Percentiles rank a stretch among this genome's conserved stretches.
These are phyloP conservation scores for Mucor saturninus DNA, from an alignment of 371 early-diverging fungal genomes.

Conservation along the genomic window DNA sequence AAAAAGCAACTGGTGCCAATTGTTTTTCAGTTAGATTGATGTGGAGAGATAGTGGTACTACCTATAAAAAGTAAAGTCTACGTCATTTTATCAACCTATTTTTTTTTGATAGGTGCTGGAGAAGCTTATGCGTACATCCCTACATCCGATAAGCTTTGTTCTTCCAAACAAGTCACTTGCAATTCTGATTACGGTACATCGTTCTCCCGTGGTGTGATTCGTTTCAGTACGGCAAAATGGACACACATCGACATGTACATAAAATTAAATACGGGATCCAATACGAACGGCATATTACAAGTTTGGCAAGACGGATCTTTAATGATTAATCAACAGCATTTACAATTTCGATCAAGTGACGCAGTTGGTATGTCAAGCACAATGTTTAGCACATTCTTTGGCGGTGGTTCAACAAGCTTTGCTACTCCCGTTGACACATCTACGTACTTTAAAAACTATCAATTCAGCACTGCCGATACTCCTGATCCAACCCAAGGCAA, in stretches of 20 bases:
- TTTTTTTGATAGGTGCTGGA: constrained; percentile 20
- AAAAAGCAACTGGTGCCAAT: constrained; percentile 40
- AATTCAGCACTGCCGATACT: constrained; percentile 39
- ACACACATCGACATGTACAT: constrained; percentile 46
- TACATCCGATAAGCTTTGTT: constrained; percentile 38
- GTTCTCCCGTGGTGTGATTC: constrained; percentile 52
- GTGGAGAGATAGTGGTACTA: constrained; percentile 54
- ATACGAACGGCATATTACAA: constrained; percentile 39
- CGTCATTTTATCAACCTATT: not conserved
- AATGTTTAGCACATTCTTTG: constrained; percentile 59
- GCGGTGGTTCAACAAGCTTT: constrained; percentile 44
- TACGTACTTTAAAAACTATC: constrained; percentile 46
- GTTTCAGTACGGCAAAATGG: constrained; percentile 42
- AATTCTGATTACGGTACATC: constrained; percentile 53
- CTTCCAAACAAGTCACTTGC: constrained; percentile 37
- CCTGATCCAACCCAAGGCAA: constrained; percentile 18
- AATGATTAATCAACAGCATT: constrained; percentile 35
- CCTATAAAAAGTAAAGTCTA: not conserved
- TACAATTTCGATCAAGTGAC: constrained; percentile 38
- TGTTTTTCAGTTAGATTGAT: constrained; percentile 52
- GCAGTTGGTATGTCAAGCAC: constrained; percentile 40
- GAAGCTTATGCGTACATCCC: constrained; percentile 56
- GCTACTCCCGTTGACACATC: constrained; percentile 44
- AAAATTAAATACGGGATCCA: constrained; percentile 43
- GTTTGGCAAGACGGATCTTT: constrained; percentile 49